Base-by-base conservation (phyloP, 441 rosid species). In the Gossypium trilobum region DNA sequence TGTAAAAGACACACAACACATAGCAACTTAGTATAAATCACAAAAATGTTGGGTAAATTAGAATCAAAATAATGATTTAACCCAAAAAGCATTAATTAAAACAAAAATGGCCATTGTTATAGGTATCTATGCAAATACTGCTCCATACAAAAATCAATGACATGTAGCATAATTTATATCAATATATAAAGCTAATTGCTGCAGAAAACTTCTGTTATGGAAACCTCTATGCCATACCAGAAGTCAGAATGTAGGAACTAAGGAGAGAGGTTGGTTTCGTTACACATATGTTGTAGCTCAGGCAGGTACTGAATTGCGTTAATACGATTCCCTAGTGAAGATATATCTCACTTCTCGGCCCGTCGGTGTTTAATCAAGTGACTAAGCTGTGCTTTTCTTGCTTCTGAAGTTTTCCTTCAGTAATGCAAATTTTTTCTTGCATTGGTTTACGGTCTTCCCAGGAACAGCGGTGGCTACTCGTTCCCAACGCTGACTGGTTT, bases 381-480 rank as follows among this genome's bases (percentile, higher is more conserved):
- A 33, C 80, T 82, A 92, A 52, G 59, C 85, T 2, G 78, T 72
- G n/a, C 22, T 83, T 80, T 91, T 92, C 89, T 94, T 89, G 90
- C 56, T 94, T 80, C 97, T 85, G 56, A 92, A 87, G 75, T 63
- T 83, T 81, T 92, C 99, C 83, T 88, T 94, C 65, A 94, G 85
- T 77, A 63, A 74, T 20, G 97, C 82, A 77, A 90, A 88, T 70
- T 94, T 90, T 81, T 91, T 94, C 94, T 87, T 92, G 89, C 99
- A 94, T 70, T 92, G 99, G 74, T 78, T 86, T 80, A 89, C 75
- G 5, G 94, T 90, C 80, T 89, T 94, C 75, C 97, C 96, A 54
- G 97, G 99, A 77, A 94, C 96, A 42, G 97, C 92, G 52, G 97
- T 82, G 69, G 97, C 94, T 64, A 94, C 96, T 76, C 99, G 74